A percentile compares a stretch with the other conserved stretches of the same genome.
phyloP scores from a whole-genome alignment of 352 stramenopile species.

The Phytophthora pseudosyringae region DNA sequence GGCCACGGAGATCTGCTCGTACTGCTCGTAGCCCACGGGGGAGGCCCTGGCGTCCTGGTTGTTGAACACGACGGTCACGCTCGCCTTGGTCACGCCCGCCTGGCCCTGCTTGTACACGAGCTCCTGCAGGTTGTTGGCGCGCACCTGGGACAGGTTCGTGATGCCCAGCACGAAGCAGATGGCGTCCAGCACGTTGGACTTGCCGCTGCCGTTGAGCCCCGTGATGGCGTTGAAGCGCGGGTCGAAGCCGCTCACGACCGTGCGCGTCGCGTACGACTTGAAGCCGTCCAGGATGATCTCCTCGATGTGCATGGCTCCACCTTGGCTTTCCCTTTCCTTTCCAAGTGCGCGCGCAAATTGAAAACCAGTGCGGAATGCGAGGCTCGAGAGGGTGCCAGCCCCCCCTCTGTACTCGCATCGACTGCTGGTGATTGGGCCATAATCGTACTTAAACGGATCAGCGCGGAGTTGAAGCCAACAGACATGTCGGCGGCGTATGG shows the following conservation, averaged over 20 bases:
- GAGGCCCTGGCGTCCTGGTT: conserved; percentile 94
- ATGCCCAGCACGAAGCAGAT: conserved; percentile 99
- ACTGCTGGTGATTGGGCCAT: too few species aligned
- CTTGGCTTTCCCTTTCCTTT: conserved; percentile 2
- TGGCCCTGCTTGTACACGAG: conserved; percentile 99
- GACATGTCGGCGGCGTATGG: conserved; percentile 67
- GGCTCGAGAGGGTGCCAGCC: too few species aligned
- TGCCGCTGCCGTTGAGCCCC: conserved; percentile 99
- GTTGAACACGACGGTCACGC: conserved; percentile 99
- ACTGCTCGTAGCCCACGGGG: conserved; percentile 98
- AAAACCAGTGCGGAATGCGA: not conserved
- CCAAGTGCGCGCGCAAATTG: conserved; percentile 11
- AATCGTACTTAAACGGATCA: too few species aligned
- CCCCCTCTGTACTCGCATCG: too few species aligned
- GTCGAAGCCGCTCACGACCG: conserved; percentile 99
- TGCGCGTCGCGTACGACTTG: conserved; percentile 99
- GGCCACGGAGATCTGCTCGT: conserved; percentile 98
- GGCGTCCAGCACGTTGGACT: conserved; percentile 99
- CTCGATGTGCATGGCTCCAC: conserved; percentile 96
- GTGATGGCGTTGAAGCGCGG: conserved; percentile 99
- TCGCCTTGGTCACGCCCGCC: conserved; percentile 98
- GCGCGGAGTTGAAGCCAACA: conserved; percentile 20
- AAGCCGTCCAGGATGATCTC: conserved; percentile 99
- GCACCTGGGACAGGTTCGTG: conserved; percentile 98
- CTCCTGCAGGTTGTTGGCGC: conserved; percentile 98